phyloP scores from a whole-genome alignment of 2,329 filamentous ascomycete genomes.

The Paracoccidioides lutzii region DNA sequence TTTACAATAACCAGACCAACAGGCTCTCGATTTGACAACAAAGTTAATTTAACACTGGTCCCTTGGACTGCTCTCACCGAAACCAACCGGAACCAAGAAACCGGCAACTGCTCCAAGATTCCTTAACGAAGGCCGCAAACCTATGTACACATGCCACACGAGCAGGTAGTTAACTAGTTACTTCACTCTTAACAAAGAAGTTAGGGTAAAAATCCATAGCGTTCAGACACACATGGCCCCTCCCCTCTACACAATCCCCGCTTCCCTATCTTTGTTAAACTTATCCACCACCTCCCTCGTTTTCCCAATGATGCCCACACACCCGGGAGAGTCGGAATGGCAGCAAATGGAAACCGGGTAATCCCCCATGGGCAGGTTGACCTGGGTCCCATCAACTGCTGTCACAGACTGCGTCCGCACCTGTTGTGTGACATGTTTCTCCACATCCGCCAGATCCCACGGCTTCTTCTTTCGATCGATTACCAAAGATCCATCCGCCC shows the following conservation, averaged over 20 bases:
- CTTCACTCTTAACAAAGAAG: too few relatives aligned
- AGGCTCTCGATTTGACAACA: too few relatives aligned
- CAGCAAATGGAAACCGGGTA: conserved; percentile 35
- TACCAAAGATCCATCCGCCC: conserved; percentile 37
- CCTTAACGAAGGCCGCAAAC: too few relatives aligned
- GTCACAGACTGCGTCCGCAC: conserved; percentile 30
- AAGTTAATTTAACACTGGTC: too few relatives aligned
- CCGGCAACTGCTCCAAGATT: too few relatives aligned
- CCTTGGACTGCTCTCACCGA: too few relatives aligned
- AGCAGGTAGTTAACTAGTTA: too few relatives aligned
- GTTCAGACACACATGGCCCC: not conserved
- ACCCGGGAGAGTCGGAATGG: conserved; percentile 37
- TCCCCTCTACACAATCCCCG: not conserved
- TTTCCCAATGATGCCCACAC: conserved; percentile 32
- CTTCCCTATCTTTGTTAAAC: conserved; percentile 25
- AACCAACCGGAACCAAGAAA: too few relatives aligned
- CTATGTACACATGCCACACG: too few relatives aligned
- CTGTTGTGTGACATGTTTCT: conserved; percentile 31
- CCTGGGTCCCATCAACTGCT: conserved; percentile 28
- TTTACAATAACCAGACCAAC: too few relatives aligned
- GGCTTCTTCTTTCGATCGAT: conserved; percentile 48
- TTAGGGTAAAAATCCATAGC: not conserved
- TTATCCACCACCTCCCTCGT: conserved; percentile 29
- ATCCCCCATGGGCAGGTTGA: conserved; percentile 29
- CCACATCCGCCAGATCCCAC: conserved; percentile 29